These are phyloP conservation scores for Thielaviopsis euricoi DNA, from an alignment of 2,329 filamentous ascomycete genomes.

Conservation along the genomic window DNA sequence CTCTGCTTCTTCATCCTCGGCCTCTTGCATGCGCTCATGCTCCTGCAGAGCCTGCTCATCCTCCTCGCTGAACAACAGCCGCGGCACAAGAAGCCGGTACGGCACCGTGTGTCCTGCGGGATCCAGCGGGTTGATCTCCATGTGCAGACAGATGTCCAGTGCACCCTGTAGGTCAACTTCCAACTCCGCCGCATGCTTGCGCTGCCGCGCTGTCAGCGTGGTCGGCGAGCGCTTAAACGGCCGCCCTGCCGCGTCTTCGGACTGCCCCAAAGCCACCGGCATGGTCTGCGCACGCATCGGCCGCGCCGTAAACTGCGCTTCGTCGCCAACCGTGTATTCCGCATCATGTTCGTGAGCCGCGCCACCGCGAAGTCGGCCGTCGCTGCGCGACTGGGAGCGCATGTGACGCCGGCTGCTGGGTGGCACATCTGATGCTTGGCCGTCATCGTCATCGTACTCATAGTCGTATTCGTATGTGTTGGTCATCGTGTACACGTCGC, in stretches of 20 bases:
- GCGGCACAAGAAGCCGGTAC: constrained; percentile 74
- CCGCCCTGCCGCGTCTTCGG: constrained; percentile 1
- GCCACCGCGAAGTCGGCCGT: constrained; percentile 24
- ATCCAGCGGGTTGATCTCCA: constrained; percentile 74
- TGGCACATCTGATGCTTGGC: constrained; percentile 11
- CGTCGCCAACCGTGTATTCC: constrained; percentile 39
- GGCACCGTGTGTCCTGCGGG: constrained; percentile 76
- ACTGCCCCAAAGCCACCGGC: background rate
- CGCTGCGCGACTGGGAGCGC: background rate
- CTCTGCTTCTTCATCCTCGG: constrained; percentile 2
- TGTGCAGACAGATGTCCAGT: constrained; percentile 73
- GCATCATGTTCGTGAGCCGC: constrained; percentile 19
- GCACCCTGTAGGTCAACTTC: constrained; percentile 67
- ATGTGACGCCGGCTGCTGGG: constrained; percentile 17
- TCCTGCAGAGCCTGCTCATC: constrained; percentile 18
- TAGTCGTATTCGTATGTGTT: constrained; percentile 12
- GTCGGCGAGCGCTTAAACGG: constrained; percentile 56
- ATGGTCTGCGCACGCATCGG: constrained; percentile 17
- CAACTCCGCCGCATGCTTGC: constrained; percentile 34
- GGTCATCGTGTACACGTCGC: constrained; percentile 9
- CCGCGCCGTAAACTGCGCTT: constrained; percentile 36
- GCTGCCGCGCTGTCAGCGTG: constrained; percentile 45
- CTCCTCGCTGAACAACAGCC: constrained; percentile 43
- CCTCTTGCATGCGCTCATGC: constrained; percentile 10
- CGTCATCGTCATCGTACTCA: constrained; percentile 12